These are phyloP conservation scores for Phellinidium pouzarii DNA, from an alignment of 1,284 basidiomycete genomes.

Conservation along the genomic window DNA sequence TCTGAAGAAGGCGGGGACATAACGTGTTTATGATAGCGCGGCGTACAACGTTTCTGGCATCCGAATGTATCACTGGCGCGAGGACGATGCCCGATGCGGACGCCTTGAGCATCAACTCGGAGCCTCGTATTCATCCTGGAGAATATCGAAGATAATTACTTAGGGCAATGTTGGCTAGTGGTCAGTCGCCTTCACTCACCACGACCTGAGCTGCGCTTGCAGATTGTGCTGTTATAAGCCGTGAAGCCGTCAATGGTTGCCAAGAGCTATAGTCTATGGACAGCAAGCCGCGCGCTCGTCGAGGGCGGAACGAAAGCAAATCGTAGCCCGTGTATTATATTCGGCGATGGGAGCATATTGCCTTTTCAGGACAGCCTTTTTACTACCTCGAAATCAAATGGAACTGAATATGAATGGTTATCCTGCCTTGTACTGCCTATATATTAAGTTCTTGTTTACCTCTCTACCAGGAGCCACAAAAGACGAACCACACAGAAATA, in stretches of 20 bases:
- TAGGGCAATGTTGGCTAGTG: background rate
- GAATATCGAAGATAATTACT: background rate
- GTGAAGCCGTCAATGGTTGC: no score
- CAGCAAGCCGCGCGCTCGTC: no score
- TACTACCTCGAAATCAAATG: background rate
- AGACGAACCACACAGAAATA: no score
- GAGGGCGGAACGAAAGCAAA: no score
- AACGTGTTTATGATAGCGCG: background rate
- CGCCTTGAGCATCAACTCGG: conserved; percentile 69
- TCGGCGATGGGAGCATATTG: no score
- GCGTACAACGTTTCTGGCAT: conserved; percentile 25
- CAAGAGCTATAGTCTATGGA: no score
- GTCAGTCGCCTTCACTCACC: background rate
- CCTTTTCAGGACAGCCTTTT: background rate
- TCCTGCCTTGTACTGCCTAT: no score
- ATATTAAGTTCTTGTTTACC: no score
- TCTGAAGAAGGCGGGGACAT: conserved; percentile 23
- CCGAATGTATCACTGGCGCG: conserved; percentile 13
- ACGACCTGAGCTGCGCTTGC: conserved; percentile 4
- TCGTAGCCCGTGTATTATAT: no score
- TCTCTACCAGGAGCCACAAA: no score
- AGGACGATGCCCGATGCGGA: conserved; percentile 58
- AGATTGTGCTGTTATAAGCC: conserved; percentile 1
- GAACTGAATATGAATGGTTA: no score
- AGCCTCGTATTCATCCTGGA: conserved; percentile 61